Base-by-base conservation (phyloP, 2,329 filamentous ascomycete genomes). In the Penicillium sp. region DNA sequence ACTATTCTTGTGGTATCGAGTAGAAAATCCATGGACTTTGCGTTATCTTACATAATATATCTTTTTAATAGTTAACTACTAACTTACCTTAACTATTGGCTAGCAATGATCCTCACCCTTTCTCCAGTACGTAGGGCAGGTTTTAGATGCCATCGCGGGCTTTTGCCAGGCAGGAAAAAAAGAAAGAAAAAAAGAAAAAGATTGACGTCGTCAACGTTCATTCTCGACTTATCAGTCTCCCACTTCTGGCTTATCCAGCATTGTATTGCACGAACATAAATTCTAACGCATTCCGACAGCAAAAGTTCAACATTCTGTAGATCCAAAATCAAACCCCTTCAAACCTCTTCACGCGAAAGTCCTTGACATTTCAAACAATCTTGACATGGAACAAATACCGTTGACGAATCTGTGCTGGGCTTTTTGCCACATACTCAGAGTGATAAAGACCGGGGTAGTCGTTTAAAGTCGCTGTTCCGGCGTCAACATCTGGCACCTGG, bases 361-460 rank as follows among this genome's bases (percentile, higher is more conserved):
- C 21, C 25, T 19, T 21, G 17, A 15, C 5, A 38, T 33, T 29
- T 56, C 35, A 58, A 21, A 23, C 23, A 65, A 75, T 71, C 27
- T 62, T 54, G 31, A 76, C 67, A 21, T 69, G 66, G 19, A 77
- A 62, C 51, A 78, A 62, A 59, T 78, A 78, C 51, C 69, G 69
- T 45, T 75, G 66, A 47, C 68, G 70, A 53, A 78, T 67, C 66
- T 78, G 76, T 37, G 71, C 69, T 31, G 77, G 70, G 56, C 76
- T 68, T 53, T 75, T 73, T 38, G 71, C 74, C 46, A 78, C 73
- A 57, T 77, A 78, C 64, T 78, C 76, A 49, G 73, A 72, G 60
- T 74, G 47, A 4, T 43, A 57, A 37, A 29, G 13, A n/a, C 7
- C 4, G 0, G 0, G 0, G 2, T 1, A 0, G 7, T 0, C 1